A percentile compares a stretch with the other conserved stretches of the same genome.
These are phyloP conservation scores for Sclerotinia sclerotiorum DNA, from an alignment of 2,329 filamentous ascomycete species.

Conservation along the genomic window DNA sequence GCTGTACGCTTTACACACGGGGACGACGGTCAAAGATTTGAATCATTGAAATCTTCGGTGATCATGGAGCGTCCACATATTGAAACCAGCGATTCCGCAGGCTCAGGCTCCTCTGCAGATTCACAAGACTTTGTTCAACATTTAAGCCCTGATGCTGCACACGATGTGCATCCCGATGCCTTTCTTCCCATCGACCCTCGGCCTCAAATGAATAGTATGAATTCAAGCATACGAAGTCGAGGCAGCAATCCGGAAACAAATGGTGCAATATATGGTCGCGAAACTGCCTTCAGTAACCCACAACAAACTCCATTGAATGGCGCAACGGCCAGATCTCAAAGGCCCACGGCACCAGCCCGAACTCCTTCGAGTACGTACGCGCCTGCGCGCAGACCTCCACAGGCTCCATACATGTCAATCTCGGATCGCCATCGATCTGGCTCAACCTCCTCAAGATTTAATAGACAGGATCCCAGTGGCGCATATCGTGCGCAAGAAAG, in stretches of 20 bases:
- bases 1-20: constrained; percentile 56
- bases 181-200: constrained; percentile 34
- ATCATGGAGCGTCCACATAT: constrained; percentile 39
- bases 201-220: constrained; percentile 33
- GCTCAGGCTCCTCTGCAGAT: constrained; percentile 27
- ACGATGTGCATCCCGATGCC: constrained; percentile 28
- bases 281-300: constrained; percentile 32
- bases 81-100: constrained; percentile 48
- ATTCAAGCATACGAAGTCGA: constrained; percentile 44
- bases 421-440: constrained; percentile 53
- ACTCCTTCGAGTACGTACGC: constrained; percentile 81
- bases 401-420: constrained; percentile 47
- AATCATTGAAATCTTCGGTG: constrained; percentile 45
- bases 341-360: constrained; percentile 66
- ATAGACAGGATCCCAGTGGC: constrained; percentile 65
- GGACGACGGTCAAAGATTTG: constrained; percentile 49
- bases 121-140: constrained; percentile 38
- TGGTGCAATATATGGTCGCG: constrained; percentile 28
- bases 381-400: constrained; percentile 55
- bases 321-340: constrained; percentile 56
- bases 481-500: constrained; percentile 85
- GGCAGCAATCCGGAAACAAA: constrained; percentile 44
- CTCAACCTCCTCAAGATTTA: constrained; percentile 55
- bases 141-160: constrained; percentile 28
- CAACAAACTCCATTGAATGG: constrained; percentile 45